A percentile compares a stretch with the other conserved stretches of the same genome.
Evolutionary conservation across 1,284 basidiomycete species (phyloP).

Genomic region (Cutaneotrichosporon sp.): DNA sequence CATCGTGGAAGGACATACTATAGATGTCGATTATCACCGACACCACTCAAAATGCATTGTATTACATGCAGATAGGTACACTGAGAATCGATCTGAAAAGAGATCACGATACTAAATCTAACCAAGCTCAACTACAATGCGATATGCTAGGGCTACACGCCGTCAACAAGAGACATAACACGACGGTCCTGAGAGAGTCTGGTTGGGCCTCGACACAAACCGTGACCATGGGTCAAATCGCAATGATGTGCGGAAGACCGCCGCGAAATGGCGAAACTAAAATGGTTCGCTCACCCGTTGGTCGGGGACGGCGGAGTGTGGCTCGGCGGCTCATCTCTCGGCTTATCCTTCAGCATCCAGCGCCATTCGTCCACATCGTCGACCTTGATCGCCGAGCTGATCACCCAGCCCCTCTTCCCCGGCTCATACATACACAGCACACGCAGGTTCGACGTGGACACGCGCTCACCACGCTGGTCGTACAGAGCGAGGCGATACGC

Average conservation of each 20-base stretch:
- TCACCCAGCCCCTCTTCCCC: constrained; percentile 30
- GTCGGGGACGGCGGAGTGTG: background rate
- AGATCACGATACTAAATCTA: no score
- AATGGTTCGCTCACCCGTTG: no score
- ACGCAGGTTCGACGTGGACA: constrained; percentile 25
- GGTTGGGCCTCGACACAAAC: no score
- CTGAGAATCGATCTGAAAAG: no score
- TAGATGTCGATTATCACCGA: background rate
- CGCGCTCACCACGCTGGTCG: constrained; percentile 24
- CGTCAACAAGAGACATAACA: no score
- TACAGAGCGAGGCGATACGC: constrained; percentile 36
- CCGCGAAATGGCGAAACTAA: no score
- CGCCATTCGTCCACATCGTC: constrained; percentile 42
- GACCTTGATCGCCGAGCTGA: constrained; percentile 25
- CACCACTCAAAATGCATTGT: constrained; percentile 1
- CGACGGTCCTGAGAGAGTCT: no score
- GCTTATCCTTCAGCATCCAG: constrained; percentile 22
- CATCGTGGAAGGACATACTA: background rate
- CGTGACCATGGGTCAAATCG: no score
- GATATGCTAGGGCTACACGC: no score
- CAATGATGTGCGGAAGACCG: no score
- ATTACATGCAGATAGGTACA: background rate
- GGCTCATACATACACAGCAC: constrained; percentile 35
- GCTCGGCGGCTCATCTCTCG: background rate
- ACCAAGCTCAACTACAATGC: no score